Percentiles rank a stretch among this genome's conserved stretches.
Conservation (phyloP, 768 basidiomycete genomes). For the Cytidiella melzeri region DNA sequence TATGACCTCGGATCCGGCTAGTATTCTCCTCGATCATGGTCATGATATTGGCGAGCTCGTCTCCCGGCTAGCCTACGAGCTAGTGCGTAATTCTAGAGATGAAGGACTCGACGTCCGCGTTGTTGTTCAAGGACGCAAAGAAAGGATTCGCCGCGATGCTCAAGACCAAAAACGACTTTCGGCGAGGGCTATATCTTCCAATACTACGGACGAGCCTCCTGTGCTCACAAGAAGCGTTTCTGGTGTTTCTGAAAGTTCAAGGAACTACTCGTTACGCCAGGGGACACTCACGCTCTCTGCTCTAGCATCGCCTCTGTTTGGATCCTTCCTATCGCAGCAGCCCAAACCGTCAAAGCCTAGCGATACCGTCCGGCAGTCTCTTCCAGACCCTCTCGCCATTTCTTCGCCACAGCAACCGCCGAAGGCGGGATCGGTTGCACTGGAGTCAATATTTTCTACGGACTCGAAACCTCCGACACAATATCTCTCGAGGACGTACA, state of each 20-base stretch:
- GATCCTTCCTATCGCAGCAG: constrained; percentile 50
- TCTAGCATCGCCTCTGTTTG: constrained; percentile 54
- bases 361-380: background rate
- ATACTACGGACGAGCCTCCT: constrained; percentile 25
- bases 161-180: constrained; percentile 2
- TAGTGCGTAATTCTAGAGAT: constrained; percentile 65
- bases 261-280: background rate
- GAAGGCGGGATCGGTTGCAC: constrained; percentile 46
- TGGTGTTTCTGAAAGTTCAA: background rate
- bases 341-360: constrained; percentile 25
- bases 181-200: background rate
- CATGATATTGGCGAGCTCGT: constrained; percentile 57
- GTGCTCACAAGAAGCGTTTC: background rate
- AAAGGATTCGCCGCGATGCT: background rate
- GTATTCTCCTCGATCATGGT: constrained; percentile 69
- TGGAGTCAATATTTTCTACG: constrained; percentile 80
- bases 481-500: constrained; percentile 70
- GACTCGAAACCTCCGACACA: constrained; percentile 79
- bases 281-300: constrained; percentile 19
- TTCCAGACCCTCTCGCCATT: constrained; percentile 7
- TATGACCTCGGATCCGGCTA: constrained; percentile 76
- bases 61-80: constrained; percentile 54
- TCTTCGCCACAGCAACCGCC: constrained; percentile 11
- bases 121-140: constrained; percentile 27
- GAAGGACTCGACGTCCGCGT: constrained; percentile 45